Percentiles rank a stretch among this genome's conserved stretches.
Evolutionary conservation across 1,284 basidiomycete species (phyloP).

Genomic region (Serendipita sp.): DNA sequence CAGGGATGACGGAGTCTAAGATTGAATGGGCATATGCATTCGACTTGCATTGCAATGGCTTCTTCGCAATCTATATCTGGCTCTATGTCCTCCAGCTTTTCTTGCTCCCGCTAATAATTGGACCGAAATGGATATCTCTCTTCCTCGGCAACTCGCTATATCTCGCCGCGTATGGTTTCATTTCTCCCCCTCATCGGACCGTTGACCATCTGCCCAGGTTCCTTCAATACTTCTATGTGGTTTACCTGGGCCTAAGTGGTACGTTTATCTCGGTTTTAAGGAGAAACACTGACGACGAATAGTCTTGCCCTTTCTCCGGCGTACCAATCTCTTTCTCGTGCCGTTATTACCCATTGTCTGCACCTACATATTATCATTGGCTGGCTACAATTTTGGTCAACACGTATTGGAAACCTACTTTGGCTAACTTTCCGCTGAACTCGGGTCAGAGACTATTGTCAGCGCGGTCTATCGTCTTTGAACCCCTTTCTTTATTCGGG

Average conservation of each 20-base stretch:
- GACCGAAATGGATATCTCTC: slow-evolving; percentile 80
- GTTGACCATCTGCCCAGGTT: not conserved
- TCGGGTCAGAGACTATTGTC: not conserved
- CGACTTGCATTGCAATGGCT: slow-evolving; percentile 88
- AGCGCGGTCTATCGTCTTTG: not conserved
- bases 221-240: slow-evolving; percentile 73
- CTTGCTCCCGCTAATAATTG: slow-evolving; percentile 65
- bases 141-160: slow-evolving; percentile 90
- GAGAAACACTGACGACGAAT: not conserved
- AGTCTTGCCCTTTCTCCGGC: slow-evolving; percentile 84
- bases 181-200: slow-evolving; percentile 1
- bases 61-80: slow-evolving; percentile 83
- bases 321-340: slow-evolving; percentile 72
- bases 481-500: too few relatives aligned
- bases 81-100: slow-evolving; percentile 78
- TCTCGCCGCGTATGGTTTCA: slow-evolving; percentile 52
- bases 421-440: slow-evolving; percentile 29
- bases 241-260: slow-evolving; percentile 81
- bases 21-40: slow-evolving; percentile 91
- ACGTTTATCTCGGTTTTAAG: slow-evolving; percentile 7
- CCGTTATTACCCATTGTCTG: slow-evolving; percentile 74
- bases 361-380: slow-evolving; percentile 69
- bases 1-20: slow-evolving; percentile 52
- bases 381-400: slow-evolving; percentile 81
- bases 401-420: slow-evolving; percentile 69